A percentile compares a stretch with the other conserved stretches of the same genome.
phyloP scores from a whole-genome alignment of 768 basidiomycete species.

The Mycena kentingensis region DNA sequence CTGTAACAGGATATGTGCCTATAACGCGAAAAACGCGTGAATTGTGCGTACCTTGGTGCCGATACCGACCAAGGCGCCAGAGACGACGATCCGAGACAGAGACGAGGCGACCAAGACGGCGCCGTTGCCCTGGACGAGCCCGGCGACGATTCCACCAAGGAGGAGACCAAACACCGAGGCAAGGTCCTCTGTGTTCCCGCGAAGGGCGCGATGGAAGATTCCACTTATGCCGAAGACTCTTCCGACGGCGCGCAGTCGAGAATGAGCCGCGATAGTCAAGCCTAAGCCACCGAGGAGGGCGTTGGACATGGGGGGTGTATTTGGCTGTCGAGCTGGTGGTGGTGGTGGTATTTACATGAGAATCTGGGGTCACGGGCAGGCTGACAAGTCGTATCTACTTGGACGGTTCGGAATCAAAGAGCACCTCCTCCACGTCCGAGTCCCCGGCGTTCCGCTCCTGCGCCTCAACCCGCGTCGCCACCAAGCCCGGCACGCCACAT shows the following conservation, averaged over 20 bases:
- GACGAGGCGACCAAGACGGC: slow-evolving; percentile 31
- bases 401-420: no score
- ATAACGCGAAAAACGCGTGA: slow-evolving; percentile 1
- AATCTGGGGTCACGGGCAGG: slow-evolving; percentile 4
- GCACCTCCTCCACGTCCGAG: slow-evolving; percentile 5
- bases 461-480: slow-evolving; percentile 35
- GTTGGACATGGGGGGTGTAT: slow-evolving; percentile 36
- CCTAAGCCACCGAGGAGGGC: slow-evolving; percentile 59
- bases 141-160: slow-evolving; percentile 48
- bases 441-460: slow-evolving; percentile 33
- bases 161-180: slow-evolving; percentile 48
- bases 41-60: slow-evolving; percentile 52
- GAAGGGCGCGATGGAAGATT: slow-evolving; percentile 53
- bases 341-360: background rate
- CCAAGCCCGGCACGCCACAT: slow-evolving; percentile 43
- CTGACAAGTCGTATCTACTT: no score
- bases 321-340: background rate
- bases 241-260: slow-evolving; percentile 55
- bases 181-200: slow-evolving; percentile 45
- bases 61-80: slow-evolving; percentile 59
- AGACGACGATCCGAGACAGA: slow-evolving; percentile 37
- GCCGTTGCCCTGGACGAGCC: slow-evolving; percentile 40
- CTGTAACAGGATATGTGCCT: slow-evolving; percentile 30
- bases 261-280: slow-evolving; percentile 53
- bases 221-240: slow-evolving; percentile 63